phyloP scores from a whole-genome alignment of 805 yeast genomes.

The Ogataea paradorogensis region DNA sequence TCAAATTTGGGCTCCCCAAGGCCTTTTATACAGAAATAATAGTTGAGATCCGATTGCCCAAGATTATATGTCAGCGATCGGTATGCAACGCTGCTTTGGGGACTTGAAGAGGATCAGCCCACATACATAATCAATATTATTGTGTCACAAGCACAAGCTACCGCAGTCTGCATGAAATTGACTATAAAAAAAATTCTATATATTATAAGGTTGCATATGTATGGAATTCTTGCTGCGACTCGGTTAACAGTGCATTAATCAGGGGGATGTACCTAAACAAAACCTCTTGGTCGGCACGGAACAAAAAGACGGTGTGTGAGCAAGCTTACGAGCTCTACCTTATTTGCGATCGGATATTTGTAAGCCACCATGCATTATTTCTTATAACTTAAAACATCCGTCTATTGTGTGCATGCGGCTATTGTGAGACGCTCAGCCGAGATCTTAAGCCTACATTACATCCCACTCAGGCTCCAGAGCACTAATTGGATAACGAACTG shows the following conservation, averaged over 20 bases:
- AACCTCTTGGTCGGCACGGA: too few relatives aligned
- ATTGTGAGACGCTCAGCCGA: background rate
- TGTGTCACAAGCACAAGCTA: background rate
- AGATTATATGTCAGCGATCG: background rate
- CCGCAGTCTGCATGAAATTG: background rate
- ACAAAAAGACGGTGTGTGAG: too few relatives aligned
- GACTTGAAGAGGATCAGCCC: background rate
- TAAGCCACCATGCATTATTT: too few relatives aligned
- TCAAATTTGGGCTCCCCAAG: background rate
- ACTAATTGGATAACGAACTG: constrained; percentile 80
- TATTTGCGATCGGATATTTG: too few relatives aligned
- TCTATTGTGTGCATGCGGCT: background rate
- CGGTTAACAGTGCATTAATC: background rate
- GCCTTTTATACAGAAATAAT: background rate
- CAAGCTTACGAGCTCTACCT: too few relatives aligned
- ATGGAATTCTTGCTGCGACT: background rate
- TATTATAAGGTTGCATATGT: background rate
- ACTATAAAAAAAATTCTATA: background rate
- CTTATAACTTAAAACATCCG: too few relatives aligned
- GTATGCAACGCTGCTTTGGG: background rate
- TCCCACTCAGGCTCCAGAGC: constrained; percentile 76
- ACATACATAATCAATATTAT: background rate
- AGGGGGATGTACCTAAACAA: too few relatives aligned
- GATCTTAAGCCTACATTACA: background rate
- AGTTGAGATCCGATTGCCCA: background rate